These are phyloP conservation scores for Saturnispora serradocipensis DNA, from an alignment of 805 yeast genomes.

Conservation along the genomic window DNA sequence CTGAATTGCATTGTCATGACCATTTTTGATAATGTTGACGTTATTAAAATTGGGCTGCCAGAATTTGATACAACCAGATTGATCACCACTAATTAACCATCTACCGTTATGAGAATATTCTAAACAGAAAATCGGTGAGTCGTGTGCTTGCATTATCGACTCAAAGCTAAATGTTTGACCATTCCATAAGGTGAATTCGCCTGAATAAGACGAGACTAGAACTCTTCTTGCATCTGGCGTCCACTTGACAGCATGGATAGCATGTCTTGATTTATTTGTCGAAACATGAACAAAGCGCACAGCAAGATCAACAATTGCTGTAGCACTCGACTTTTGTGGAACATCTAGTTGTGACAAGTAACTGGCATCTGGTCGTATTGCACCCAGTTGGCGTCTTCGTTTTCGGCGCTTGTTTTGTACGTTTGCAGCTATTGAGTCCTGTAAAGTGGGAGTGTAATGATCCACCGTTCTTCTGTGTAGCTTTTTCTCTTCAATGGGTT, in stretches of 20 bases:
- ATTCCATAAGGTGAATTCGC: slow-evolving; percentile 96
- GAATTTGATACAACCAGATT: slow-evolving; percentile 81
- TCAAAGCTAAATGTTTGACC: slow-evolving; percentile 93
- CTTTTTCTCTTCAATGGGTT: slow-evolving; percentile 10
- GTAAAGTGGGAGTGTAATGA: slow-evolving; percentile 65
- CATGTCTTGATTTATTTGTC: slow-evolving; percentile 85
- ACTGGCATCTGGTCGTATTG: slow-evolving; percentile 59
- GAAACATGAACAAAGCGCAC: slow-evolving; percentile 85
- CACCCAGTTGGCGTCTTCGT: slow-evolving; percentile 33
- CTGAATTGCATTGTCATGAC: slow-evolving; percentile 74
- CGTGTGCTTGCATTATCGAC: slow-evolving; percentile 98
- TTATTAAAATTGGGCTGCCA: slow-evolving; percentile 99
- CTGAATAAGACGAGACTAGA: slow-evolving; percentile 82
- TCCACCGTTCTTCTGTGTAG: slow-evolving; percentile 62
- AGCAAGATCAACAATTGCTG: slow-evolving; percentile 49
- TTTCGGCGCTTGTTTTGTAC: slow-evolving; percentile 31
- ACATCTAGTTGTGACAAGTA: slow-evolving; percentile 58
- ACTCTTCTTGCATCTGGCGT: slow-evolving; percentile 93
- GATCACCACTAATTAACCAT: slow-evolving; percentile 92
- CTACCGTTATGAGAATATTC: slow-evolving; percentile 84
- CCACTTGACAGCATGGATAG: slow-evolving; percentile 86
- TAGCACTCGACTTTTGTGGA: slow-evolving; percentile 39
- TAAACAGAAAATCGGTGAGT: slow-evolving; percentile 71
- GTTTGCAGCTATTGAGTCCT: slow-evolving; percentile 45
- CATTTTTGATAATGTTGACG: slow-evolving; percentile 66